Evolutionary conservation across 768 basidiomycete species (phyloP), one percentile per base, ranked within the genome.

Genomic region (Sporobolomyces phaffii): DNA sequence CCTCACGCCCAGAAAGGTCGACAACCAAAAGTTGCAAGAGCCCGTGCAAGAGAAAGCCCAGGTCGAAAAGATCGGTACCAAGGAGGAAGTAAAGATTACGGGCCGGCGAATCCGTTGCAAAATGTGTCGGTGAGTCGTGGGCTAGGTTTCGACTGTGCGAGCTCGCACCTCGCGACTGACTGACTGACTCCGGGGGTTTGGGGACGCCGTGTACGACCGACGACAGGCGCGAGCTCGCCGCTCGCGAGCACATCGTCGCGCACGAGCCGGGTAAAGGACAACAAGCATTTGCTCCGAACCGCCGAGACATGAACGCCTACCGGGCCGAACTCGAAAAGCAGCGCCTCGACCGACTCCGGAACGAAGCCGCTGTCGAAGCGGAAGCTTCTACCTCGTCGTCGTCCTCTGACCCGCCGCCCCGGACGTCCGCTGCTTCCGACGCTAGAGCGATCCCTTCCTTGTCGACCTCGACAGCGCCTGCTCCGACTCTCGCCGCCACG

Each of bases 181-280:
- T n/a, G n/a, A n/a, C n/a, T n/a, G n/a, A n/a, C n/a, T n/a, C n/a
- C n/a, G n/a, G n/a, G n/a, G n/a, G n/a, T n/a, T n/a, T n/a, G n/a
- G n/a, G n/a, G n/a, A n/a, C n/a, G n/a, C n/a, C n/a, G n/a, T n/a
- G n/a, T n/a, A n/a, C 41, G 3, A 4, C 10, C 36, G 28, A 2
- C 22, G 52, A 40, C 52, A 70, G 75, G 40, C 67, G 73, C 5
- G 73, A 75, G 36, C 66, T 75, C n/a, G 75, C 74, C 1, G 72
- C 71, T 22, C 65, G 75, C 6, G 75, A 76, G 26, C 72, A 76
- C 56, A 72, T 76, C 56, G 60, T 76, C 45, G 63, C 68, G 33
- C 75, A 76, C 59, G 74, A 74, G n/a, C 54, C 62, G 1, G 75
- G 75, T 9, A 65, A 62, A 17, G 75, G 75, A 1, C 75, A 76